Evolutionary conservation across 169 alveolate species (phyloP).

Genomic region (Cryptosporidium viatorum): DNA sequence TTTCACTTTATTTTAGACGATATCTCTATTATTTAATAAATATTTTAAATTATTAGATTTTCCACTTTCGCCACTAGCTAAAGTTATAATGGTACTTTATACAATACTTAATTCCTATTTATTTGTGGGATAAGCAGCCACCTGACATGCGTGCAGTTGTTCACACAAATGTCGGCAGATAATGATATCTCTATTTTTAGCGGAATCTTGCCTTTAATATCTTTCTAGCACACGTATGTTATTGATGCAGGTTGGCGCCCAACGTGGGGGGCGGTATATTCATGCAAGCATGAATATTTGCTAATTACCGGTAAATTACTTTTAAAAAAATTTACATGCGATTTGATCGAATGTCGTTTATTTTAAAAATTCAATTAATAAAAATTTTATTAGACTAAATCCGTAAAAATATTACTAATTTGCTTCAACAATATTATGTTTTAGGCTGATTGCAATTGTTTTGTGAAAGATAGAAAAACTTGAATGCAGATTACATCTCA

Average conservation of each 20-base stretch:
- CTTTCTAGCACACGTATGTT: slow-evolving; percentile 76
- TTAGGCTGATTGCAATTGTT: too few species aligned
- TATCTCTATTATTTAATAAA: neutral
- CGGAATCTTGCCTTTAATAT: slow-evolving; percentile 68
- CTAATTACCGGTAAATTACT: slow-evolving; percentile 33
- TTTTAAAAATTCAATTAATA: neutral
- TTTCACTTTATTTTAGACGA: neutral
- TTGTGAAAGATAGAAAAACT: too few species aligned
- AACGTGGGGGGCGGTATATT: slow-evolving; percentile 76
- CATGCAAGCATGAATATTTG: slow-evolving; percentile 36
- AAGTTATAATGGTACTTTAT: neutral
- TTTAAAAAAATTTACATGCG: neutral
- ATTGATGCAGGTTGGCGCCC: slow-evolving; percentile 76
- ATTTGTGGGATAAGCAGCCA: slow-evolving; percentile 52
- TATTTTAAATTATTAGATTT: slow-evolving; percentile 2
- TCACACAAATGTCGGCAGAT: slow-evolving; percentile 78
- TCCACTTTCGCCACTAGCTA: slow-evolving; percentile 1
- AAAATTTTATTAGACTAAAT: neutral
- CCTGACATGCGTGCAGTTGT: slow-evolving; percentile 77
- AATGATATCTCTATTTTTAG: slow-evolving; percentile 74
- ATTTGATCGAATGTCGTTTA: neutral
- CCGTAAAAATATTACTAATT: neutral
- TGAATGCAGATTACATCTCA: neutral
- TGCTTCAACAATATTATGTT: too few species aligned
- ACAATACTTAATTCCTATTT: slow-evolving; percentile 8